phyloP scores from a whole-genome alignment of 495 filamentous ascomycete genomes.

The Aspergillus kassunensis region DNA sequence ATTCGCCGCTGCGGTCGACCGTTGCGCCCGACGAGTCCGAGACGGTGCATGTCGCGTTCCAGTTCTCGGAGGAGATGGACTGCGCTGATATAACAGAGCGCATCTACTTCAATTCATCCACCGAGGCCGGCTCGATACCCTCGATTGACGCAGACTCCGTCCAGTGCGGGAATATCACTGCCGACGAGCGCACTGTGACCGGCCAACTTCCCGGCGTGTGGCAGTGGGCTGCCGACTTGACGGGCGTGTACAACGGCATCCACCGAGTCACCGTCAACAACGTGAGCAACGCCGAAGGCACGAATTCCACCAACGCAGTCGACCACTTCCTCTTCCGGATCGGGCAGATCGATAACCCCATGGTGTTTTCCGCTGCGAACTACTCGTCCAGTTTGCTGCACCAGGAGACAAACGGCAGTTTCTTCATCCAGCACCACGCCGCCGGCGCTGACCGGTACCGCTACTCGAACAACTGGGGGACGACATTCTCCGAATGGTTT shows the following conservation, averaged over 20 bases:
- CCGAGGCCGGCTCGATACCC: slow-evolving; percentile 34
- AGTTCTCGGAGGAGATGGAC: slow-evolving; percentile 60
- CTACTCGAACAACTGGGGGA: slow-evolving; percentile 59
- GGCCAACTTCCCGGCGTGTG: slow-evolving; percentile 52
- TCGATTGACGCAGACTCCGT: slow-evolving; percentile 37
- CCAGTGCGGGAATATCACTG: slow-evolving; percentile 33
- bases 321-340: slow-evolving; percentile 57
- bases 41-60: slow-evolving; percentile 43
- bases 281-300: slow-evolving; percentile 34
- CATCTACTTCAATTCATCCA: slow-evolving; percentile 52
- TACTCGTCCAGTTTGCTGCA: slow-evolving; percentile 53
- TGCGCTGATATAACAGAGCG: slow-evolving; percentile 49
- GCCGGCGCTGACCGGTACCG: slow-evolving; percentile 61
- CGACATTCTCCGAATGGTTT: slow-evolving; percentile 55
- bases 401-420: slow-evolving; percentile 28
- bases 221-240: slow-evolving; percentile 48
- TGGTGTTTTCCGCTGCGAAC: slow-evolving; percentile 57
- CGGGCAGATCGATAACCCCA: slow-evolving; percentile 53
- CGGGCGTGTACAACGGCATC: slow-evolving; percentile 58
- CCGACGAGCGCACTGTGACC: slow-evolving; percentile 23
- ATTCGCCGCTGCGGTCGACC: slow-evolving; percentile 54
- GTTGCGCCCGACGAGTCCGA: slow-evolving; percentile 41
- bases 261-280: slow-evolving; percentile 58
- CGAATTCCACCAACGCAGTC: slow-evolving; percentile 40
- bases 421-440: slow-evolving; percentile 56